Evolutionary conservation across 345 rosid species (phyloP).

Genomic region (Erysimum cheiranthoides): DNA sequence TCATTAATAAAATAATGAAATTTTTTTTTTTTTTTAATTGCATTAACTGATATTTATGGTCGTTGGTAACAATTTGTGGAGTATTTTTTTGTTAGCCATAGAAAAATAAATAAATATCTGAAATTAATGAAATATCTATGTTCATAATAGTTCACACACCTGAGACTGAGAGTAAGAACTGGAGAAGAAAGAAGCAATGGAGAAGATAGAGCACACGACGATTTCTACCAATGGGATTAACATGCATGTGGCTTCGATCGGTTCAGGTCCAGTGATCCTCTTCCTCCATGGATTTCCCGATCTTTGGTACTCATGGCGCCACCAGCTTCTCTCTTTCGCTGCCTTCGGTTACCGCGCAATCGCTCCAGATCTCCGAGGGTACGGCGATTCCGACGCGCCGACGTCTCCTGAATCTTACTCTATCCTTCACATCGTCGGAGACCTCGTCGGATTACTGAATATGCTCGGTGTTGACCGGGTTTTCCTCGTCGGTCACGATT

Average conservation of each 20-base stretch:
- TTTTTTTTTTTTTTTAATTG: not conserved
- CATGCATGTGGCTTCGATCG: conserved; percentile 70
- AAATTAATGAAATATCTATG: not conserved
- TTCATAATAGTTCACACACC: not conserved
- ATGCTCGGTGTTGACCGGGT: conserved; percentile 52
- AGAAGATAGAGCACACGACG: conserved; percentile 66
- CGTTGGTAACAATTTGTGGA: conserved; percentile 11
- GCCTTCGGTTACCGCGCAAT: conserved; percentile 64
- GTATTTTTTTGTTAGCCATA: not conserved
- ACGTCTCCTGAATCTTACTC: conserved; percentile 52
- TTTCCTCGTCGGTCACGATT: conserved; percentile 78
- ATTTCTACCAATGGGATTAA: conserved; percentile 65
- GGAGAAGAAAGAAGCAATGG: conserved; percentile 48
- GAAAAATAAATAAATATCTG: conserved; percentile 1
- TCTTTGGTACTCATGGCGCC: conserved; percentile 83
- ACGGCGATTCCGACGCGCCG: conserved; percentile 71
- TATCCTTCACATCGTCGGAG: conserved; percentile 58
- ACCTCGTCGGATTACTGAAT: conserved; percentile 59
- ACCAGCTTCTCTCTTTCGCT: conserved; percentile 69
- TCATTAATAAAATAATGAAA: not conserved
- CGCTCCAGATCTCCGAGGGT: conserved; percentile 85
- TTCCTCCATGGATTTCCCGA: conserved; percentile 81
- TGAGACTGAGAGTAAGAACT: not conserved
- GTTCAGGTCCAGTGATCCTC: conserved; percentile 63
- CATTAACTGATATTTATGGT: no score